phyloP scores from a whole-genome alignment of 805 yeast species.

The Kurtzmaniella cleridarum region DNA sequence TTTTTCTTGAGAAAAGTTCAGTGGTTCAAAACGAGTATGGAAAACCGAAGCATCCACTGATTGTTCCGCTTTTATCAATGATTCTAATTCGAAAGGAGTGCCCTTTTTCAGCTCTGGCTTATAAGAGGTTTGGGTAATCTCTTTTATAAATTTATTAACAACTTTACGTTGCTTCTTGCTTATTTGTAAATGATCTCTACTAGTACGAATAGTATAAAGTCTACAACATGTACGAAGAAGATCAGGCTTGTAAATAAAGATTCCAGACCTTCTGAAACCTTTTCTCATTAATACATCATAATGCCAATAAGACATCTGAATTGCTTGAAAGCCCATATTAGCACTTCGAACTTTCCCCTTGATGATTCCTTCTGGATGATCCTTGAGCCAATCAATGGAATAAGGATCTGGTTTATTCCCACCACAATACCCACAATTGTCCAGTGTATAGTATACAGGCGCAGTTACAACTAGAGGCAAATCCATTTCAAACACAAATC shows the following conservation, averaged over 20 bases:
- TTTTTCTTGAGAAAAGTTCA: conserved; percentile 52
- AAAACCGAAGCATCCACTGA: conserved; percentile 20
- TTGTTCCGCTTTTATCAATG: conserved; percentile 38
- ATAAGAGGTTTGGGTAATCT: conserved; percentile 14
- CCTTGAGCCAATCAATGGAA: conserved; percentile 27
- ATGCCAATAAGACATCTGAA: conserved; percentile 41
- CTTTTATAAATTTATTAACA: conserved; percentile 53
- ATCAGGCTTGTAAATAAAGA: conserved; percentile 60
- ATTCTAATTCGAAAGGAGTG: conserved; percentile 17
- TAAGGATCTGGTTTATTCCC: conserved; percentile 37
- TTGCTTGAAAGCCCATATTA: conserved; percentile 36
- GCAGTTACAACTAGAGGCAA: conserved; percentile 31
- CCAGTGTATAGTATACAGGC: conserved; percentile 40
- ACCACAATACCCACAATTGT: conserved; percentile 71
- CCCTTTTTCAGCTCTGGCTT: conserved; percentile 8
- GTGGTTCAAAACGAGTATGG: conserved; percentile 47
- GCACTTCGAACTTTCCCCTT: conserved; percentile 8
- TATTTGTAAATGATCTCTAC: conserved; percentile 38
- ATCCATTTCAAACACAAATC: not conserved
- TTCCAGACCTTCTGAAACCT: conserved; percentile 80
- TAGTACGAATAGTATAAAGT: conserved; percentile 70
- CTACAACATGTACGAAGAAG: conserved; percentile 71
- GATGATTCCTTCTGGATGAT: not conserved
- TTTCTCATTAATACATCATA: conserved; percentile 64
- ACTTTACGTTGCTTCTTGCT: conserved; percentile 64